Evolutionary conservation across 108 stramenopile genomes (phyloP), one percentile per base, ranked within the genome.

Genomic region (Skeletonema costatum): DNA sequence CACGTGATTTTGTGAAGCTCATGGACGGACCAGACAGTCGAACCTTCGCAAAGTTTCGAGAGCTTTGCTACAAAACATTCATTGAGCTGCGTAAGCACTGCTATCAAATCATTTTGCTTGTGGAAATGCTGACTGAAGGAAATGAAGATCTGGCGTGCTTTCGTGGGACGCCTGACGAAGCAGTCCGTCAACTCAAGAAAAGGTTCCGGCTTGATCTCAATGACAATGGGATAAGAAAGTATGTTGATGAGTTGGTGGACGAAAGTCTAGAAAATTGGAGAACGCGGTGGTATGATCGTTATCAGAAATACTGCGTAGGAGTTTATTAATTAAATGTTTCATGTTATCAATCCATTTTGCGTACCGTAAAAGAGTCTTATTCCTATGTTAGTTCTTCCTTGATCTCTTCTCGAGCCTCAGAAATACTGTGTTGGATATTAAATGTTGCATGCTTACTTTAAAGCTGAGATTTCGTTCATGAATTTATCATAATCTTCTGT

Each of bases 101-200:
- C 78, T 86, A 92, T 88, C 90, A 97, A 83, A 89, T 97, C 50
- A 91, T 93, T 35, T 67, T 98, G 32, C 75, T 97, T 62, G 94
- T 97, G 38, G 97, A 98, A 85, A 98, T 99, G 97, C 85, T 97
- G 42, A 88, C 90, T 61, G 86, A 84, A 66, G 97, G 96, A 9
- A 97, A 97, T 73, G 97, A 97, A 68, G 89, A 97, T 70, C 79
- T 99, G n/a, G 84, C 85, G 6, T 99, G 98, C 82, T 99, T 99
- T 71, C 90, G 93, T 21, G 95, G 94, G 1, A 86, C 80, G 39
- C 95, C 96, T 3, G 93, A 94, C 14, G 90, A 92, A 66, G 94
- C 96, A 19, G 90, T 98, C 29, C 66, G 68, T 31, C 87, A 84
- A 44, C 63, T 98, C n/a, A 78, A 89, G 19, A 85, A 95, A 50